Base-by-base conservation (phyloP, 1,284 basidiomycete genomes). In the Papiliotrema terrestris region DNA sequence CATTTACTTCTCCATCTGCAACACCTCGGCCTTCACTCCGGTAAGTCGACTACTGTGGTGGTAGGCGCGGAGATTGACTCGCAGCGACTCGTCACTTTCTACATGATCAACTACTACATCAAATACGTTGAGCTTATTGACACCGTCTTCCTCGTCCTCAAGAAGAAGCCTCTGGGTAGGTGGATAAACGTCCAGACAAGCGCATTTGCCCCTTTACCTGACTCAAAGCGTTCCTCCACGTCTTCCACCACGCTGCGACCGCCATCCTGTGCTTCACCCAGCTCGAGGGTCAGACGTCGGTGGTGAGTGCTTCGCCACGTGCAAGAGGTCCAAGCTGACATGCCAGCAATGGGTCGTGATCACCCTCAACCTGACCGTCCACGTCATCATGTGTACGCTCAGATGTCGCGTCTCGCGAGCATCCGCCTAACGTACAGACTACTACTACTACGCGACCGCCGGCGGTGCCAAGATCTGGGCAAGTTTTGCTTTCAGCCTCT, bases 161-260 rank as follows among this genome's bases (percentile, higher is more conserved):
- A 97, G 84, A 97, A 97, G 83, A 97, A 98, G 79, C 91, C 91
- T 26, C 82, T 98, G 52, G 88, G 91, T 93, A 69, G 61, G 84
- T 78, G 45, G 49, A 14, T 37, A 6, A 17, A 19, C 4, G 1
- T 44, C 14, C n/a, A 15, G 19, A 5, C 22, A 37, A 22, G 20
- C 4, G 8, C 35, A 15, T 3, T n/a, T n/a, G n/a, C n/a, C n/a
- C n/a, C 5, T 32, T 32, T 11, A 35, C n/a, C 42, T 43, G 41
- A 51, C 32, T 22, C 9, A 36, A 42, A 95, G 89, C 89, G 57
- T 98, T 98, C 81, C 80, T 98, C 62, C 95, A 98, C 77, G 94
- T 98, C 66, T 98, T 96, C 82, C 95, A 98, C 78, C 95, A 98
- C 81, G 91, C 94, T 59, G 95, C 94, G n/a, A 98, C 95, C 54